These are phyloP conservation scores for Ormosia semicastrata DNA, from an alignment of 306 rosid species.

Conservation along the genomic window DNA sequence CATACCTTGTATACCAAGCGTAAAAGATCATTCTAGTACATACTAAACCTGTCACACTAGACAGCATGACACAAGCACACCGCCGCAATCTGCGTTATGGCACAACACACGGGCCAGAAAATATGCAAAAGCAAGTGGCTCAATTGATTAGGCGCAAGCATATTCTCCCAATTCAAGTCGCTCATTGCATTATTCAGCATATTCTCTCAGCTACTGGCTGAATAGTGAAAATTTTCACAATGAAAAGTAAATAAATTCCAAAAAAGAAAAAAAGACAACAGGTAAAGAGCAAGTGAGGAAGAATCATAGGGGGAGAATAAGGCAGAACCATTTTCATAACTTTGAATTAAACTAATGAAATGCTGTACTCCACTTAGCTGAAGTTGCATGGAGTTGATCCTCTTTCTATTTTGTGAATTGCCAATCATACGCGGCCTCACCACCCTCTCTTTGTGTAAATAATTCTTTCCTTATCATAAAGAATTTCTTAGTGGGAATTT, in stretches of 20 bases:
- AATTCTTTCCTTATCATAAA: slow-evolving; percentile 46
- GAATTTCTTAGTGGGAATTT: slow-evolving; percentile 82
- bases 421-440: slow-evolving; percentile 37
- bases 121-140: slow-evolving; percentile 20
- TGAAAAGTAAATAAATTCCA: slow-evolving; percentile 4
- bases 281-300: slow-evolving; percentile 38
- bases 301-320: slow-evolving; percentile 47
- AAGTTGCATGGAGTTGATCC: slow-evolving; percentile 65
- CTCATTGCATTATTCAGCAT: slow-evolving; percentile 36
- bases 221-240: background rate
- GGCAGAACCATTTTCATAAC: slow-evolving; percentile 40
- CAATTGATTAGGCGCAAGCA: slow-evolving; percentile 10
- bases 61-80: background rate
- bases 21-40: background rate
- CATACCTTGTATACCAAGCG: too few species aligned
- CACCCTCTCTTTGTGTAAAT: slow-evolving; percentile 31
- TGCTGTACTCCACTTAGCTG: slow-evolving; percentile 58
- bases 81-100: background rate
- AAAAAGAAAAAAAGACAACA: slow-evolving; percentile 34
- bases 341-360: slow-evolving; percentile 48
- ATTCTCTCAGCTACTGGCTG: slow-evolving; percentile 9
- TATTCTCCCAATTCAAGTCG: slow-evolving; percentile 15
- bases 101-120: background rate
- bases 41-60: background rate
- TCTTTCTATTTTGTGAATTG: slow-evolving; percentile 16